Base-by-base conservation (phyloP, 352 stramenopile genomes). In the Globisporangium lucens region DNA sequence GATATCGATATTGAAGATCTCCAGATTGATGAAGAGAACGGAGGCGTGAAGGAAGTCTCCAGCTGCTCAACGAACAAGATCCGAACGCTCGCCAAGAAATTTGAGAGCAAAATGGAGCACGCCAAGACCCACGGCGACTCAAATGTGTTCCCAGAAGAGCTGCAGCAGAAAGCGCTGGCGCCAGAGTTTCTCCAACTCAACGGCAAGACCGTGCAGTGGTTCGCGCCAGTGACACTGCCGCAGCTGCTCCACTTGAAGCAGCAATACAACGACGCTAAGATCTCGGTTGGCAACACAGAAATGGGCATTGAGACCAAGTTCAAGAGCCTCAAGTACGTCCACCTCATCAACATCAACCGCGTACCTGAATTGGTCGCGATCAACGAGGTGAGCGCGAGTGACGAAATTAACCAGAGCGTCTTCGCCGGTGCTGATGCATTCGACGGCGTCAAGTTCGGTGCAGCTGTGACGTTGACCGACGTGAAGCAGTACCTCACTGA, bases 241-340 rank as follows among this genome's bases (percentile, higher is more conserved):
- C 89, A 98, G 68, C 68, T 99, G 51, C 78, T 99, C 2, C 67
- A 81, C 41, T 70, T 98, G 2, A 97, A 98, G 74, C 74, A 78
- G 15, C 72, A 92, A 66, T 83, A 95, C 66, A 82, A 79, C 1
- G 72, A 89, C 29, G 81, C 87, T 6, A 98, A 98, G 76, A 96
- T 99, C 72, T 94, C 97, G 30, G 93, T 98, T 41, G 97, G 97
- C 22, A 99, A 99, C 73, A 98, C 95, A 0, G 95, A 99, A 80
- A 97, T 99, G 79, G 95, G 94, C 20, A 99, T 99, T 74, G 95
- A 98, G 74, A 94, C 87, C 62, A 98, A 97, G 74, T 98, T 98
- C 80, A 98, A 98, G 78, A 78, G 84, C 66, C 80, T 96, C 67
- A 81, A 87, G 66, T 95, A 95, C 56, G 33, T 69, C 15, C 76